Base-by-base conservation (phyloP, 1,284 basidiomycete genomes). In the Vanrija sp. region DNA sequence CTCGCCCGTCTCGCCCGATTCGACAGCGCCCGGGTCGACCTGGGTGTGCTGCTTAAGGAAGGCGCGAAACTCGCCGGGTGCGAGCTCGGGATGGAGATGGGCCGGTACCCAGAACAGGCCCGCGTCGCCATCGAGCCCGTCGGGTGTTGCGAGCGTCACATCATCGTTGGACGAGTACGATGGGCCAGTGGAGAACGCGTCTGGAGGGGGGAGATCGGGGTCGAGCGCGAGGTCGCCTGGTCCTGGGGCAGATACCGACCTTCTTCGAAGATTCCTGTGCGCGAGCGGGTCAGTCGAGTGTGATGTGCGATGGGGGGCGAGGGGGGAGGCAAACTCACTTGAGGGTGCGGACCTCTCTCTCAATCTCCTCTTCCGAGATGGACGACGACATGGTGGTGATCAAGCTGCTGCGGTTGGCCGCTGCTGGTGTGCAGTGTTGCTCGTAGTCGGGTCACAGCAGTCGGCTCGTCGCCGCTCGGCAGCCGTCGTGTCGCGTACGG, bases 21-120 rank as follows among this genome's bases (percentile, higher is more conserved):
- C 61, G 60, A 49, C 43, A 9, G 64, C 54, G 60, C 41, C 54
- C 1, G 72, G 82, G 77, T 69, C 84, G 77, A 53, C 61, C 36
- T 72, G 72, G 3, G 94, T 85, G 77, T 98, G 95, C 65, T 96
- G 89, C 73, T 94, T 89, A 63, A 98, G 84, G 69, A 98, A 97
- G 24, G 86, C 86, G 55, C 91, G 85, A 76, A 98, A 98, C 76
- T 98, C 92, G 48, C 86, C 85, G 10, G 96, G 96, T 1, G 94
- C 95, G 69, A 98, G 89, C 78, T 98, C 95, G 19, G 95, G 96
- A 71, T 98, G 95, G 20, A 97, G 80, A 52, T 88, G 85, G 15
- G 95, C 95, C 38, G 95, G 95, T 16, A 98, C 91, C 95, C 95
- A 98, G 79, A 97, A 98, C 56, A 97, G 84, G 12, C 66, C 66